Conservation (phyloP, 2,329 filamentous ascomycete species). For the Microsporum canis region DNA sequence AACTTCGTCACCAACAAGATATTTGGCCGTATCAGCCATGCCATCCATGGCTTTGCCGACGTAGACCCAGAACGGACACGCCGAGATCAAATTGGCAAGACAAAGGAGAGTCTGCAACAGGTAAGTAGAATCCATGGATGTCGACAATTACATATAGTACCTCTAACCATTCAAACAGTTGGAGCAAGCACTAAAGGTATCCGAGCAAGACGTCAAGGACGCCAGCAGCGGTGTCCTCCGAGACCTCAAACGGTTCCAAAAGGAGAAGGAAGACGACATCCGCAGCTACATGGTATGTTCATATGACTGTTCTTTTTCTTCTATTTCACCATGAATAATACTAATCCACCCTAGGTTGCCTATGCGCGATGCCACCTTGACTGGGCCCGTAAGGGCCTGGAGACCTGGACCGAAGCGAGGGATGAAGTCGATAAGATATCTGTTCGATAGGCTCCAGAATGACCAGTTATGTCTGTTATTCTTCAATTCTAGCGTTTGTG, state of each 20-base stretch:
- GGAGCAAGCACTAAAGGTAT: constrained; percentile 79
- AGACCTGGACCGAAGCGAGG: constrained; percentile 85
- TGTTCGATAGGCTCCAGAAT: constrained; percentile 18
- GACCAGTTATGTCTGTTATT: not conserved
- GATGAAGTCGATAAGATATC: constrained; percentile 80
- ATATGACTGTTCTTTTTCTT: not conserved
- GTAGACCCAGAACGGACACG: constrained; percentile 89
- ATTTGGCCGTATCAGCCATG: constrained; percentile 89
- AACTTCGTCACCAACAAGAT: constrained; percentile 87
- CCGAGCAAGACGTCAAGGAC: constrained; percentile 84
- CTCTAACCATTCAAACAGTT: constrained; percentile 42
- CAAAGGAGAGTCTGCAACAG: constrained; percentile 67
- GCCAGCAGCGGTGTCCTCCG: constrained; percentile 79
- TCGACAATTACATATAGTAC: not conserved
- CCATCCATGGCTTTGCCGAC: constrained; percentile 90
- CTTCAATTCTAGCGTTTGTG: not conserved
- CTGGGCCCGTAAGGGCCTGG: constrained; percentile 83
- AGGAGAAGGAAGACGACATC: constrained; percentile 89
- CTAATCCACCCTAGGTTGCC: constrained; percentile 51
- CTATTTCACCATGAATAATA: not conserved
- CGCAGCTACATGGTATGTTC: constrained; percentile 82
- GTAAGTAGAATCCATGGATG: constrained; percentile 24
- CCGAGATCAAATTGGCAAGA: constrained; percentile 90
- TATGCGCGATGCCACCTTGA: constrained; percentile 89
- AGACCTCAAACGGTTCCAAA: constrained; percentile 85